Evolutionary conservation across 2,329 filamentous ascomycete genomes (phyloP).

Genomic region (Penicillium sumatraense): DNA sequence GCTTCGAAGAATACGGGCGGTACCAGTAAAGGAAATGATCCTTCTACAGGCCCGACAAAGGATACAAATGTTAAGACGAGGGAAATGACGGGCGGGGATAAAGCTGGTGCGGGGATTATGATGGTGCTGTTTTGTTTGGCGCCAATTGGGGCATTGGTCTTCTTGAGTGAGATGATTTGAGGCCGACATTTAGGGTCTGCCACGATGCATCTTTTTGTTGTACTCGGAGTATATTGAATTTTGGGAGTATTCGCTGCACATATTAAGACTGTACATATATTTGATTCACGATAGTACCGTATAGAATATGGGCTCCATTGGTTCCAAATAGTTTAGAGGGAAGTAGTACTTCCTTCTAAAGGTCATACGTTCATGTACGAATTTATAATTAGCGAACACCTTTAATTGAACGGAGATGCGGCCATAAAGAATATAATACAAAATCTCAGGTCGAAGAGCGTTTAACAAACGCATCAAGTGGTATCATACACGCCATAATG

Average conservation of each 20-base stretch:
- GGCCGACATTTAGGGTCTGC: too few relatives aligned
- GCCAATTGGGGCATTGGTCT: slow-evolving; percentile 56
- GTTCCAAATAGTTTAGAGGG: too few relatives aligned
- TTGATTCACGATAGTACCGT: too few relatives aligned
- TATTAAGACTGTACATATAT: too few relatives aligned
- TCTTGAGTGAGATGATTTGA: slow-evolving; percentile 6
- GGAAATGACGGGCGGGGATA: slow-evolving; percentile 5
- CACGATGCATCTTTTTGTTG: too few relatives aligned
- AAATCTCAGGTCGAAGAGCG: slow-evolving; percentile 1
- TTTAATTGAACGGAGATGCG: neutral
- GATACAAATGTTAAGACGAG: slow-evolving; percentile 27
- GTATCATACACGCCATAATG: slow-evolving; percentile 28
- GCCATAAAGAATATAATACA: slow-evolving; percentile 7
- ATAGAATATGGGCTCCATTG: neutral
- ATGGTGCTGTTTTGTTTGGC: slow-evolving; percentile 73
- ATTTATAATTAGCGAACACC: too few relatives aligned
- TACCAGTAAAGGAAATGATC: slow-evolving; percentile 52
- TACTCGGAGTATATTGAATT: neutral
- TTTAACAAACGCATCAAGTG: neutral
- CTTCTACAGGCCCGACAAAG: slow-evolving; percentile 39
- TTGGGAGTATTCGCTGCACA: too few relatives aligned
- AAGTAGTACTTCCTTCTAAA: too few relatives aligned
- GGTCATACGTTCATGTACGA: too few relatives aligned
- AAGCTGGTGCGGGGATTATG: slow-evolving; percentile 28
- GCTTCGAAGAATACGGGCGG: slow-evolving; percentile 58